A percentile compares a stretch with the other conserved stretches of the same genome.
Evolutionary conservation across 441 rosid genomes (phyloP).

Genomic region (Brassica balearica): DNA sequence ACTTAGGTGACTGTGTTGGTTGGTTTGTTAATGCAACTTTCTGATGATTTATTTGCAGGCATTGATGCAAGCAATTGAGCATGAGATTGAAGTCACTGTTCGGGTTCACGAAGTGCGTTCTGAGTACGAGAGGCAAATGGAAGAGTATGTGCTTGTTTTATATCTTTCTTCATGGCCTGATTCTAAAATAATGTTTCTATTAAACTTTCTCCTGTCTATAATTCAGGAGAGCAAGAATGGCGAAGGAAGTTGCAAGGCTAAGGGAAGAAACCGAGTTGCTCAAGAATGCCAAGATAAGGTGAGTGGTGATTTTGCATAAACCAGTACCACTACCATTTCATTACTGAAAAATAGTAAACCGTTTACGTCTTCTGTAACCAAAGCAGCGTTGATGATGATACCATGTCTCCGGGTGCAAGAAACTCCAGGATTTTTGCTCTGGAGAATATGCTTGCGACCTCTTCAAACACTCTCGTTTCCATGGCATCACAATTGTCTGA

Average conservation of each 20-base stretch:
- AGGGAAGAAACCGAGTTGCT: slow-evolving; percentile 78
- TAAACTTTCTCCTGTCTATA: slow-evolving; percentile 27
- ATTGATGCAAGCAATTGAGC: slow-evolving; percentile 89
- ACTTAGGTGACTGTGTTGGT: slow-evolving; percentile 1
- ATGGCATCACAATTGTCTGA: slow-evolving; percentile 99
- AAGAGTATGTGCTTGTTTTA: slow-evolving; percentile 73
- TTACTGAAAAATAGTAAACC: slow-evolving; percentile 20
- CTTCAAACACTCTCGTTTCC: slow-evolving; percentile 86
- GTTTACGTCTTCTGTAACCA: slow-evolving; percentile 22
- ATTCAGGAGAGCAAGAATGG: slow-evolving; percentile 90
- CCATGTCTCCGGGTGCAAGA: slow-evolving; percentile 98
- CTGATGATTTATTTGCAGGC: slow-evolving; percentile 58
- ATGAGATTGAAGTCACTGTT: slow-evolving; percentile 94
- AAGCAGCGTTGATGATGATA: slow-evolving; percentile 63
- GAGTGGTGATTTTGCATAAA: slow-evolving; percentile 22
- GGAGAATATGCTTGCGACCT: slow-evolving; percentile 93
- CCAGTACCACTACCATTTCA: neutral
- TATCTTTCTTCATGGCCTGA: neutral
- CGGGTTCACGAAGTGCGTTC: slow-evolving; percentile 94
- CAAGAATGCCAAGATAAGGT: slow-evolving; percentile 71
- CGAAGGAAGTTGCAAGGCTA: slow-evolving; percentile 79
- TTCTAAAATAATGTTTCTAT: slow-evolving; percentile 14
- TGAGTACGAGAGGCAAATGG: slow-evolving; percentile 89
- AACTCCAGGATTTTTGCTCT: slow-evolving; percentile 94
- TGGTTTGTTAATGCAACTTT: slow-evolving; percentile 32